These are phyloP conservation scores for Pichia sp. DNA, from an alignment of 1,139 yeast species.

Conservation along the genomic window DNA sequence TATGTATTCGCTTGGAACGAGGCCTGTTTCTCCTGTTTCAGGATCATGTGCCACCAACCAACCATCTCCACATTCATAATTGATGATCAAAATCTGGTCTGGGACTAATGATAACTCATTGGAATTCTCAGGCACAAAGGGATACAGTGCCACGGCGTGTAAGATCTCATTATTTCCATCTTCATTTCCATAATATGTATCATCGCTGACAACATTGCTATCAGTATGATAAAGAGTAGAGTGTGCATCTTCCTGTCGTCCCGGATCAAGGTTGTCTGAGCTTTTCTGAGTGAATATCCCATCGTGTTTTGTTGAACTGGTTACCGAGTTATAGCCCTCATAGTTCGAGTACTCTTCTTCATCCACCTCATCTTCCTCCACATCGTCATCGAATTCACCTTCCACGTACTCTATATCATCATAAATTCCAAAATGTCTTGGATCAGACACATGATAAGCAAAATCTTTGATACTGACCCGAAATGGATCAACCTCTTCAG, in stretches of 20 bases:
- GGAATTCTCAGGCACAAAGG: constrained; percentile 88
- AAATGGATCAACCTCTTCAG: neutral
- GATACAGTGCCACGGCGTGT: constrained; percentile 65
- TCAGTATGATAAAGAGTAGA: neutral
- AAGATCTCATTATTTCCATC: constrained; percentile 25
- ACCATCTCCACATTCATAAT: constrained; percentile 94
- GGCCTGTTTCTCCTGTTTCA: constrained; percentile 72
- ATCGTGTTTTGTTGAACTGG: neutral
- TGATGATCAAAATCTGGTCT: constrained; percentile 81
- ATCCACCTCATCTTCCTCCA: constrained; percentile 4
- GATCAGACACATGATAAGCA: constrained; percentile 64
- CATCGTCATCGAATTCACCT: constrained; percentile 15
- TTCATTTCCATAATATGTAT: constrained; percentile 3
- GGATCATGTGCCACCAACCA: constrained; percentile 96
- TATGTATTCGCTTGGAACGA: constrained; percentile 94
- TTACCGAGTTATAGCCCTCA: neutral
- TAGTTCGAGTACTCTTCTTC: no score
- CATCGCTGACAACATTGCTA: neutral
- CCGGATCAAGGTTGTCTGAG: neutral
- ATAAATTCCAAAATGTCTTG: constrained; percentile 53
- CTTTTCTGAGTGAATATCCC: neutral
- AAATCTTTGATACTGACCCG: constrained; percentile 53
- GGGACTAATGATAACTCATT: constrained; percentile 75
- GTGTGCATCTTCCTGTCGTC: constrained; percentile 1
- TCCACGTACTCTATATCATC: constrained; percentile 12